Conservation (phyloP, 306 rosid genomes). For the Spatholobus suberectus region DNA sequence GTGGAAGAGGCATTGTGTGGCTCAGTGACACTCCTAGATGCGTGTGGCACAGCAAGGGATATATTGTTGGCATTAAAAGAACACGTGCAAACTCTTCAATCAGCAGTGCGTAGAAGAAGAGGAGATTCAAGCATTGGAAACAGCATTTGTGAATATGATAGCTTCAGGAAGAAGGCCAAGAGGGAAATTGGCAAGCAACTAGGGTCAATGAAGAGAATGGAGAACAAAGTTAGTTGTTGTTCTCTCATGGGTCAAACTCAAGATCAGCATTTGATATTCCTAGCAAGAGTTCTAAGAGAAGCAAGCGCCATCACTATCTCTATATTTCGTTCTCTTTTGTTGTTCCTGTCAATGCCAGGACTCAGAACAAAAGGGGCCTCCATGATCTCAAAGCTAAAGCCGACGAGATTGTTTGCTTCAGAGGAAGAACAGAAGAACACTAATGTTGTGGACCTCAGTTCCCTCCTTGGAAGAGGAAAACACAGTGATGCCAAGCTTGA, state of each 20-base stretch:
- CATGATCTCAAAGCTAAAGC: constrained; percentile 59
- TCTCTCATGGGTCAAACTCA: constrained; percentile 32
- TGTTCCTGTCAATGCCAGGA: constrained; percentile 56
- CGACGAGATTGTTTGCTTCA: constrained; percentile 38
- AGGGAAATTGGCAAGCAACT: constrained; percentile 63
- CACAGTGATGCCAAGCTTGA: constrained; percentile 5
- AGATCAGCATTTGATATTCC: constrained; percentile 43
- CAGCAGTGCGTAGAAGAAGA: constrained; percentile 67
- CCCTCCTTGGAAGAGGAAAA: constrained; percentile 18
- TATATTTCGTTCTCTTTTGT: constrained; percentile 52
- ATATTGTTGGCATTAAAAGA: constrained; percentile 49
- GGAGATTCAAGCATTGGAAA: constrained; percentile 53
- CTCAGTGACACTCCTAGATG: constrained; percentile 63
- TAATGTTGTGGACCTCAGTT: constrained; percentile 45
- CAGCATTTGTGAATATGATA: constrained; percentile 47
- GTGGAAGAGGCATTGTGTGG: constrained; percentile 56
- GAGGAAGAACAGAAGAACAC: constrained; percentile 52
- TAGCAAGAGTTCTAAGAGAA: constrained; percentile 58
- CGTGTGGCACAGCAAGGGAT: constrained; percentile 60
- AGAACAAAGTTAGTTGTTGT: constrained; percentile 30
- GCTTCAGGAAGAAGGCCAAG: constrained; percentile 67
- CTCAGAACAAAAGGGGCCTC: constrained; percentile 50
- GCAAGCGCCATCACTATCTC: constrained; percentile 53
- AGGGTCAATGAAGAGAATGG: constrained; percentile 58
- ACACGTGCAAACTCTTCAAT: constrained; percentile 62